Base-by-base conservation (phyloP, 805 yeast genomes). In the Komagataella mondaviorum region DNA sequence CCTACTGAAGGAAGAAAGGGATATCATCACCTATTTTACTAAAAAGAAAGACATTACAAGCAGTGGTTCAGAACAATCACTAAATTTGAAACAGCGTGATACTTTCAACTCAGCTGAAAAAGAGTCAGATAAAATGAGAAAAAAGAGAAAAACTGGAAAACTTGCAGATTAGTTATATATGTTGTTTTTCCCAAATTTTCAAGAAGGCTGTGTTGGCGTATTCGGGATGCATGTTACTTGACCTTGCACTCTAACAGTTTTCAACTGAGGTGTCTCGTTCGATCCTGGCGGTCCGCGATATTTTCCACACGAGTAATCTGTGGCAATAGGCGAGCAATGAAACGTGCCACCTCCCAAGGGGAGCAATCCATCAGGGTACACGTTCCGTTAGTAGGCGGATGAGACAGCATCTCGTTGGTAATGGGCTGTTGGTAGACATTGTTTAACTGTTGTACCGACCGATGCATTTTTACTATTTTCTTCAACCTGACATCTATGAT, bases 1-100 rank as follows among this genome's bases (percentile, higher is more conserved):
- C 10, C 62, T 77, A 51, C 65, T 69, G 6, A 56, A 66, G 52
- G 68, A 67, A 23, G 49, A 4, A 5, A 45, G 46, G 7, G 46
- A 45, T 20, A 45, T 45, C 10, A 45, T 45, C 5, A 30, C 39
- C 14, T 30, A 30, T 30, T 30, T 30, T 8, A 30, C 39, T 8
- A 30, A 30, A 30, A 30, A 30, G 14, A 30, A 10, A 4, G 39
- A 12, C 14, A 30, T 7, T 12, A 4, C 39, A 30, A 10, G 14
- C 4, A 30, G 14, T 5, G 39, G n/a, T 8, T 30, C 39, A 20
- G 20, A 4, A 30, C 39, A 30, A 4, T 8, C n/a, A 8, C 14
- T 3, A 30, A 10, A 10, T 8, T 30, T 30, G 5, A 8, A 30
- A 30, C 39, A 6, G 39, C 5, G 5, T 12, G 12, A 4, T 10